A percentile compares a stretch with the other conserved stretches of the same genome.
Conservation (phyloP, 176 grass and related monocot species). For the Oryza glaberrima region DNA sequence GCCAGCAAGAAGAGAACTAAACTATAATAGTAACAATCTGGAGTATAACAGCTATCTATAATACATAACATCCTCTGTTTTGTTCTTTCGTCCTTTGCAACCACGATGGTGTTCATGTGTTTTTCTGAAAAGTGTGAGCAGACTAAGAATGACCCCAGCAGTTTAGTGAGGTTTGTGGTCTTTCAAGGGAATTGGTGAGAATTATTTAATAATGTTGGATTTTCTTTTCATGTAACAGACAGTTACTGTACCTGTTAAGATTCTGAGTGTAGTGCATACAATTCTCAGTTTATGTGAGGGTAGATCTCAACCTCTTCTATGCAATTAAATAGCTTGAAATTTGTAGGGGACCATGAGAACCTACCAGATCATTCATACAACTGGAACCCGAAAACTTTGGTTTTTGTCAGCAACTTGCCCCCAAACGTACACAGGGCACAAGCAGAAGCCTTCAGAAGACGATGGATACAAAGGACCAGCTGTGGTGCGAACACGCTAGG, state of each 20-base stretch:
- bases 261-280: not conserved
- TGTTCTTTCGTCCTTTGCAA: not conserved
- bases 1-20: not conserved
- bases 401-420: conserved; percentile 23
- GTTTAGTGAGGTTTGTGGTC: conserved; percentile 30
- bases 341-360: conserved; percentile 28
- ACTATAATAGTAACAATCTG: not conserved
- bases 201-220: conserved; percentile 15
- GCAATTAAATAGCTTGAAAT: conserved; percentile 24
- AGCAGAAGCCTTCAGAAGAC: not conserved
- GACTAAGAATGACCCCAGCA: too few species aligned
- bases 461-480: not conserved
- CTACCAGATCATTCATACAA: conserved; percentile 39
- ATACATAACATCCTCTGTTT: not conserved
- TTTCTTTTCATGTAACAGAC: not conserved
- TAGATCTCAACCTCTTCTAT: conserved; percentile 20
- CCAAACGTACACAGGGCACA: not conserved
- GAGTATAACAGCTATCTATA: conserved; percentile 7
- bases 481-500: too few species aligned
- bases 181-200: not conserved
- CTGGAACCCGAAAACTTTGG: not conserved
- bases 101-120: conserved; percentile 1
- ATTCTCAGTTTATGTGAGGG: conserved; percentile 1
- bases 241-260: not conserved
- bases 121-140: not conserved